These are phyloP conservation scores for Murraya koenigii DNA, from an alignment of 345 rosid species.

Conservation along the genomic window DNA sequence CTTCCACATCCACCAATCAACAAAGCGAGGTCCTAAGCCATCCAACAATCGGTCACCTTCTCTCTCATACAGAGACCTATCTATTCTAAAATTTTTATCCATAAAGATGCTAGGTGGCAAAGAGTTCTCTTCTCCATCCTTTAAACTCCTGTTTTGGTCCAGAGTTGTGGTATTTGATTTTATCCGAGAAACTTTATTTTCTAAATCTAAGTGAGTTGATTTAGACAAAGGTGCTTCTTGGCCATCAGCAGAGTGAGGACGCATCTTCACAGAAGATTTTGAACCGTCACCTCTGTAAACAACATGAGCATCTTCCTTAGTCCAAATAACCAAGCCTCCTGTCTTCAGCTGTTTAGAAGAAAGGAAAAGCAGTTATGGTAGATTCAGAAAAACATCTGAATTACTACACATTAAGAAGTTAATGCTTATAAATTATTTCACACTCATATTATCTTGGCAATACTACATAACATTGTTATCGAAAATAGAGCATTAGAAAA, in stretches of 20 bases:
- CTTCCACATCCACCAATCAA: constrained; percentile 93
- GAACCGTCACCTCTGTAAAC: constrained; percentile 53
- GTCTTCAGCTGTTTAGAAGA: constrained; percentile 64
- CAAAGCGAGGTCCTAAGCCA: constrained; percentile 79
- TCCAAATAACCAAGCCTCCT: constrained; percentile 79
- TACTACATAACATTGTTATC: background rate
- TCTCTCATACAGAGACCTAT: constrained; percentile 63
- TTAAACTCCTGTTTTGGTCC: constrained; percentile 6
- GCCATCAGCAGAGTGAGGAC: background rate
- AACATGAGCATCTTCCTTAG: constrained; percentile 52
- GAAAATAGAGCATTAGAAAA: background rate
- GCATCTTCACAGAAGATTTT: background rate
- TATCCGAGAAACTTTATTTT: constrained; percentile 15
- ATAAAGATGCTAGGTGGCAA: constrained; percentile 5
- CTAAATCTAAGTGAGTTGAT: constrained; percentile 7
- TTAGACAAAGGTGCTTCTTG: constrained; percentile 4
- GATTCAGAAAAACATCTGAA: background rate
- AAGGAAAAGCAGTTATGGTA: constrained; percentile 9
- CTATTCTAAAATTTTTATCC: constrained; percentile 23
- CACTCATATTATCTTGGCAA: background rate
- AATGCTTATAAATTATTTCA: background rate
- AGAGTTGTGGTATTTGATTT: constrained; percentile 2
- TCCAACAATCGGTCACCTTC: constrained; percentile 83
- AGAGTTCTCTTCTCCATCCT: constrained; percentile 21
- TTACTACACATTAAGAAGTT: background rate